Evolutionary conservation across 1,284 basidiomycete species (phyloP), one percentile per base, ranked within the genome.

Genomic region (Caloboletus inedulis): DNA sequence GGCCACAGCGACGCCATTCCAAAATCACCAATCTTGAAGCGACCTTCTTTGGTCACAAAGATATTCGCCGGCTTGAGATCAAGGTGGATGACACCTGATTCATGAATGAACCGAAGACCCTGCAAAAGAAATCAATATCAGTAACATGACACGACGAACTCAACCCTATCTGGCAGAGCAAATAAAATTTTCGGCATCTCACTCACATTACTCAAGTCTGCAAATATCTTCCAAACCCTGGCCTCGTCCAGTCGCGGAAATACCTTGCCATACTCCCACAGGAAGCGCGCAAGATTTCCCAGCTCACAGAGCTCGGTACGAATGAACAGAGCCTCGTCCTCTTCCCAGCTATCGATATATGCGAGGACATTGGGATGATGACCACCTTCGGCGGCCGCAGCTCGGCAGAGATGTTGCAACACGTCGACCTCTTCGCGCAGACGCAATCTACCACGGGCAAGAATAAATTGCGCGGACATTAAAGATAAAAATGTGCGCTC

Each of bases 61-160:
- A 99, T 87, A 68, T 99, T 99, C 52, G 92, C 95, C 13, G 97
- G 97, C 75, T 99, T 99, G 62, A 99, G 77, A 73, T 99, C 97
- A 51, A 99, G 82, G 74, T 99, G 97, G 49, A 99, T 89, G 46
- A 98, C 87, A 48, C 89, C 88, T 50, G 85, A 80, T 53, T 82
- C 79, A 71, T 99, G 97, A 57, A 99, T 91, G 73, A 95, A 95
- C 54, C 80, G 78, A 57, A 99, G 77, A 58, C 96, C 93, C 87
- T 92, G 69, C 55, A 44, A 39, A 52, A 54, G 35, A 14, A 47
- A 55, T 48, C 41, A 44, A 37, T 37, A 50, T 62, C 52, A 63
- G 58, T 60, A 61, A 56, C 25, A 25, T 21, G n/a, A 3, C 43
- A 39, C 31, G 4, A 13, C 25, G 4, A 25, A 33, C 51, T 42